Base-by-base conservation (phyloP, 2,329 filamentous ascomycete genomes). In the Pyrenophora tritici-repentis region DNA sequence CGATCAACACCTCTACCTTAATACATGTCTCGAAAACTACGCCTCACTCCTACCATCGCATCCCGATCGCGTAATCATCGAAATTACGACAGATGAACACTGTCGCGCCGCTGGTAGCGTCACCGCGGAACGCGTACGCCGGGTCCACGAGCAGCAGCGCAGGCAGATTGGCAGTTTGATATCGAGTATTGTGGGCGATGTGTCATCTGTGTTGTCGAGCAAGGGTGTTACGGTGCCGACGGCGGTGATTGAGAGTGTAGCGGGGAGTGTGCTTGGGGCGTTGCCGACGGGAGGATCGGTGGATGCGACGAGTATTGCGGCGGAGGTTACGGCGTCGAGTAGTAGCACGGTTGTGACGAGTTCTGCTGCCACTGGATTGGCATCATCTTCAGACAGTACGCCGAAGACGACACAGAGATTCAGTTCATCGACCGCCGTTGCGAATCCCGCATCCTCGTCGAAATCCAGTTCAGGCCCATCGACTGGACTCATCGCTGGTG, bases 1-100 rank as follows among this genome's bases (percentile, higher is more conserved):
- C 43, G 54, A 57, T 24, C 56, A 59, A 29, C 50, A 55, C 35
- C 34, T 48, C 49, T 59, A 54, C 54, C 51, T 47, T 31, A 46
- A 50, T 24, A 40, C 54, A 38, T 59, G 56, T 34, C 53, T 47
- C 33, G 50, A 57, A n/a, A 48, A 48, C 26, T 43, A 59, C 38
- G 56, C 48, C 31, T 54, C 42, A 1, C 24, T 18, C 6, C 37
- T 48, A 20, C 13, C 31, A 14, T 46, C 45, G 9, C 35, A 52
- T 17, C 40, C 46, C 6, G 32, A 42, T 29, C 46, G 45, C 12
- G 33, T 39, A 3, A 39, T 10, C 35, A 20, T 43, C 14, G 35
- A 50, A 10, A 22, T 13, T 8, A 7, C 33, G 7, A 42, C 41
- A 16, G 38, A 31, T 8, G 29, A 32, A 1, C 35, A 47, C 32